A percentile compares a stretch with the other conserved stretches of the same genome.
Evolutionary conservation across 2,329 filamentous ascomycete species (phyloP).

Genomic region (Aspergillus cejpii): DNA sequence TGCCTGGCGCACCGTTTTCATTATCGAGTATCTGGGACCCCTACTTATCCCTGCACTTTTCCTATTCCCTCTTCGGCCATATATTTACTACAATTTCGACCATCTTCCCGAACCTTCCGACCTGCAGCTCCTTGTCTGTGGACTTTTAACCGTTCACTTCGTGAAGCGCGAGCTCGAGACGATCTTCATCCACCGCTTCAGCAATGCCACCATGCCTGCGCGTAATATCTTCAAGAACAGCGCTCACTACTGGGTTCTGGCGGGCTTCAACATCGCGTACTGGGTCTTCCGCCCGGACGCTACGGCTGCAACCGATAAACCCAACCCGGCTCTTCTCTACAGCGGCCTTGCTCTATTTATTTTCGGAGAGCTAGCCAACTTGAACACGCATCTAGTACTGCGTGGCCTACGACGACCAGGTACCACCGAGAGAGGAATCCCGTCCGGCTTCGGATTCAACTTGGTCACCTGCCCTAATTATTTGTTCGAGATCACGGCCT

Average conservation of each 20-base stretch:
- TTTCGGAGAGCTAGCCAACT: constrained; percentile 74
- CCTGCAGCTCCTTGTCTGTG: constrained; percentile 65
- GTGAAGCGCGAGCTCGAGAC: constrained; percentile 94
- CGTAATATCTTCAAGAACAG: constrained; percentile 92
- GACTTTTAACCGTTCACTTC: constrained; percentile 75
- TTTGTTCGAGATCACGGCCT: constrained; percentile 82
- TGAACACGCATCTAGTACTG: constrained; percentile 71
- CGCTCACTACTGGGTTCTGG: constrained; percentile 84
- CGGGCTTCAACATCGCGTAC: constrained; percentile 72
- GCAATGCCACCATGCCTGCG: constrained; percentile 85
- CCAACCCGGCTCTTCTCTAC: constrained; percentile 54
- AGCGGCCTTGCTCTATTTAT: constrained; percentile 64
- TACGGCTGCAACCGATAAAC: constrained; percentile 51
- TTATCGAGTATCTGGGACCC: constrained; percentile 91
- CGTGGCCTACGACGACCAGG: constrained; percentile 69
- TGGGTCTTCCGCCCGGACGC: constrained; percentile 76
- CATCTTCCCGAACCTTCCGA: constrained; percentile 51
- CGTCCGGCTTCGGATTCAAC: constrained; percentile 73
- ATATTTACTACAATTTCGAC: constrained; percentile 56
- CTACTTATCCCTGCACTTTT: constrained; percentile 76
- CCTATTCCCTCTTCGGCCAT: constrained; percentile 63
- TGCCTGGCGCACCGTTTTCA: constrained; percentile 85
- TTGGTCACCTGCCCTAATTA: constrained; percentile 96
- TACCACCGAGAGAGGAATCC: constrained; percentile 81
- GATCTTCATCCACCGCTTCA: constrained; percentile 90